Evolutionary conservation across 2,329 filamentous ascomycete species (phyloP).

Genomic region (Verticillium dahliae): DNA sequence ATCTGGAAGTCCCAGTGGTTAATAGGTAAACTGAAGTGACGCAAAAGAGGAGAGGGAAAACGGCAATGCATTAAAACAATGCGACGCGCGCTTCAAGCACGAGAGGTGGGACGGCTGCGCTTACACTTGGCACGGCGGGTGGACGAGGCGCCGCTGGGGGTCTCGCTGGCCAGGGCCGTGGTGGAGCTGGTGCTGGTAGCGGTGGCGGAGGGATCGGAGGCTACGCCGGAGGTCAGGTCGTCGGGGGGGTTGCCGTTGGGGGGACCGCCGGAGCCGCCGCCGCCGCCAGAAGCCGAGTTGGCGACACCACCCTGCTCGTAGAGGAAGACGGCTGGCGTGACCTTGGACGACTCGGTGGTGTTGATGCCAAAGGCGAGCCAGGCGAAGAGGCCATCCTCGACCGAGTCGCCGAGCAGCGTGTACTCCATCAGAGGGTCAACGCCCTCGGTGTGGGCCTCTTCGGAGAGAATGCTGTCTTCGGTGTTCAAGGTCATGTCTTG

Average conservation of each 20-base stretch:
- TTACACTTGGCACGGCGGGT: neutral
- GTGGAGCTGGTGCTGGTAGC: neutral
- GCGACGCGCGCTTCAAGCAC: neutral
- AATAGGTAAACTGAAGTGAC: neutral
- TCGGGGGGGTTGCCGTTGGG: neutral
- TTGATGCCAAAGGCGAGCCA: constrained; percentile 49
- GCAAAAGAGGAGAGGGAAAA: no score
- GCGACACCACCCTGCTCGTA: constrained; percentile 24
- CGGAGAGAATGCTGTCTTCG: constrained; percentile 39
- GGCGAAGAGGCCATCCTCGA: constrained; percentile 43
- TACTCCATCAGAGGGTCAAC: constrained; percentile 55
- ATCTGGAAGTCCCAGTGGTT: neutral
- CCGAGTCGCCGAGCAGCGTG: constrained; percentile 44
- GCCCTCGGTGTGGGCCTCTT: constrained; percentile 37
- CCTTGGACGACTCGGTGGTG: constrained; percentile 11
- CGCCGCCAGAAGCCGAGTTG: constrained; percentile 13
- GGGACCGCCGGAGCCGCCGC: neutral
- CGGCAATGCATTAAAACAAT: neutral
- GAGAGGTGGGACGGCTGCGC: neutral
- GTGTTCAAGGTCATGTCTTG: constrained; percentile 39
- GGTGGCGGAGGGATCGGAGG: neutral
- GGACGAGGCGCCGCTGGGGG: neutral
- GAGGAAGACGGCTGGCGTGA: constrained; percentile 23
- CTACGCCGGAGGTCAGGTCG: neutral
- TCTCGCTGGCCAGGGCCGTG: neutral